Percentiles rank a stretch among this genome's conserved stretches.
phyloP scores from a whole-genome alignment of 495 filamentous ascomycete genomes.

The Penicillium desertorum region DNA sequence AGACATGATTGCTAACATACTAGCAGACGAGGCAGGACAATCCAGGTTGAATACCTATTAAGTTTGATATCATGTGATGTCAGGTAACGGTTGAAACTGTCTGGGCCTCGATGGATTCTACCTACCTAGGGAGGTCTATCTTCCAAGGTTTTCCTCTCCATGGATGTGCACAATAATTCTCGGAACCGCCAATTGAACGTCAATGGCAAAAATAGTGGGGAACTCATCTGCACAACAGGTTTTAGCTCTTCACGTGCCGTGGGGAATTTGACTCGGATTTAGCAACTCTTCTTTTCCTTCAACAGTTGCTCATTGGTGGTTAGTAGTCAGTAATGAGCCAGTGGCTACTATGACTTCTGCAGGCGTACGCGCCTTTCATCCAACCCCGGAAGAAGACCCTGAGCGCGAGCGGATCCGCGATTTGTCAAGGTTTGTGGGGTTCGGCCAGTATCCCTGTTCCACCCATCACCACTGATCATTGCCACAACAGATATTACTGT shows the following conservation, averaged over 20 bases:
- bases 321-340: not conserved
- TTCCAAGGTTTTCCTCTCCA: too few relatives aligned
- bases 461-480: slow-evolving; percentile 1
- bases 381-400: slow-evolving; percentile 14
- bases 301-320: not conserved
- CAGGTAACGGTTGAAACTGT: too few relatives aligned
- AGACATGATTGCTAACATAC: not conserved
- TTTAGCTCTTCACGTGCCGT: slow-evolving; percentile 4
- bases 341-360: slow-evolving; percentile 14
- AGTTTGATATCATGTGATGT: too few relatives aligned
- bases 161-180: too few relatives aligned
- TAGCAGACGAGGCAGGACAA: too few relatives aligned
- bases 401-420: slow-evolving; percentile 28
- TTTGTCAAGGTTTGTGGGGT: slow-evolving; percentile 21
- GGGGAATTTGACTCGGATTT: not conserved
- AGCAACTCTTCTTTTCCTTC: not conserved
- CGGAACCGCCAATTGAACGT: too few relatives aligned
- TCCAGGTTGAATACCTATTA: too few relatives aligned
- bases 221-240: not conserved
- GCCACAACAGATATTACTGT: slow-evolving; percentile 34
- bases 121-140: too few relatives aligned
- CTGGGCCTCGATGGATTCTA: too few relatives aligned
- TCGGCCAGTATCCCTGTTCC: not conserved
- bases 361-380: slow-evolving; percentile 15
- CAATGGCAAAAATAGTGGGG: not conserved